A percentile compares a stretch with the other conserved stretches of the same genome.
Evolutionary conservation across 345 rosid species (phyloP).

Genomic region (Schrenkiella parvula): DNA sequence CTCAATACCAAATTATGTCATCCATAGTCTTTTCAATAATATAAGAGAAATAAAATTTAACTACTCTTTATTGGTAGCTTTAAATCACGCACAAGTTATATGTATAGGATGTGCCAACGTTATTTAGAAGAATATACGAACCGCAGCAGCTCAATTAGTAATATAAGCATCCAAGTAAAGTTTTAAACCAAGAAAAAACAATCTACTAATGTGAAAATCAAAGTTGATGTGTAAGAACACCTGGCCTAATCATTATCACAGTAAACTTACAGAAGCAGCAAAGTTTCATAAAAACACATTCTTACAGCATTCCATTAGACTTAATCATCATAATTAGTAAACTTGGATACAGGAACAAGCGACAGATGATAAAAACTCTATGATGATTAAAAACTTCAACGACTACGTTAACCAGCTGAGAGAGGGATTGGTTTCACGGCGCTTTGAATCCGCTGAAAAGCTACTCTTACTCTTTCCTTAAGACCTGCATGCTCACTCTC

Average conservation of each 20-base stretch:
- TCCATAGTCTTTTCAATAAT: too few species aligned
- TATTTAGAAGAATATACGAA: too few species aligned
- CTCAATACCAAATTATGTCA: too few species aligned
- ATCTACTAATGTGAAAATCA: not conserved
- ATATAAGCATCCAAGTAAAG: not conserved
- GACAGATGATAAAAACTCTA: not conserved
- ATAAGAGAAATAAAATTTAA: too few species aligned
- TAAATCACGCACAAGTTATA: too few species aligned
- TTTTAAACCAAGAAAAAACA: too few species aligned
- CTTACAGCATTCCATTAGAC: not conserved
- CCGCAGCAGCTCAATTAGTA: too few species aligned
- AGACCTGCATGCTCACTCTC: constrained; percentile 86
- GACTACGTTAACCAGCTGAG: constrained; percentile 15
- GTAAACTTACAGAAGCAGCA: not conserved
- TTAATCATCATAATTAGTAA: not conserved
- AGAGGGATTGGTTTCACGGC: constrained; percentile 79
- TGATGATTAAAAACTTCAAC: not conserved
- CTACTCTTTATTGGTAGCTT: too few species aligned
- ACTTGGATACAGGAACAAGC: not conserved
- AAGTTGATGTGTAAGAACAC: not conserved
- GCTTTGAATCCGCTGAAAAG: constrained; percentile 61
- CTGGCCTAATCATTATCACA: not conserved
- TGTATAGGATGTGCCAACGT: too few species aligned
- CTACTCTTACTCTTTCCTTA: constrained; percentile 69
- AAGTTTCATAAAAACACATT: constrained; percentile 3